Evolutionary conservation across 2,329 filamentous ascomycete species (phyloP).

Genomic region (Pyricularia grisea): DNA sequence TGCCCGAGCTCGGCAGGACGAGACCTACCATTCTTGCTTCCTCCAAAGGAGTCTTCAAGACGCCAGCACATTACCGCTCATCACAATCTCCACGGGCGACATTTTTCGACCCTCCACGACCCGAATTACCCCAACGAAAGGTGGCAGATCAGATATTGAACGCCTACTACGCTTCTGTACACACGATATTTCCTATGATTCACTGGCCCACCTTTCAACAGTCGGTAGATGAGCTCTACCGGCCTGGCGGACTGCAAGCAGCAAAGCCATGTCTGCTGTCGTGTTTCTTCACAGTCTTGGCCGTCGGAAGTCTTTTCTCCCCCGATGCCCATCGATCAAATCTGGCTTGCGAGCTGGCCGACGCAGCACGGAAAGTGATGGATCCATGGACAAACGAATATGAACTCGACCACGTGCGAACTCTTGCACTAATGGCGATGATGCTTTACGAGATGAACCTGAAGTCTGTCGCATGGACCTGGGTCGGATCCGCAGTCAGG

Average conservation of each 20-base stretch:
- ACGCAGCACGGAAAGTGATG: conserved; percentile 58
- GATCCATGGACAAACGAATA: conserved; percentile 78
- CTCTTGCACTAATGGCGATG: conserved; percentile 63
- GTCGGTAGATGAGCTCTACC: conserved; percentile 70
- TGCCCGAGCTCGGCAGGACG: conserved; percentile 63
- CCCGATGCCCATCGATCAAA: conserved; percentile 44
- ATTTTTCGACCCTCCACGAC: conserved; percentile 30
- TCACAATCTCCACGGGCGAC: conserved; percentile 23
- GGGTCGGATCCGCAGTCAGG: conserved; percentile 71
- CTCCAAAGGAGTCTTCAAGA: conserved; percentile 71
- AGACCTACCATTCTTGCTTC: conserved; percentile 64
- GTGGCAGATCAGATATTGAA: conserved; percentile 63
- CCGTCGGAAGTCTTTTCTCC: conserved; percentile 70
- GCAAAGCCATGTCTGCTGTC: conserved; percentile 64
- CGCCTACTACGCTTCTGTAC: conserved; percentile 67
- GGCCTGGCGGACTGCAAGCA: conserved; percentile 47
- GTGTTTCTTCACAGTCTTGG: conserved; percentile 74
- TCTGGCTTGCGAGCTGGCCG: conserved; percentile 55
- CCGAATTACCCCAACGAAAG: conserved; percentile 60
- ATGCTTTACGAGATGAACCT: conserved; percentile 81
- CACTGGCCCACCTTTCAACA: conserved; percentile 80
- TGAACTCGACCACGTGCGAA: conserved; percentile 64
- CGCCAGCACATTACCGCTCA: conserved; percentile 59
- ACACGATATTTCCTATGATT: conserved; percentile 74
- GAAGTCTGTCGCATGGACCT: conserved; percentile 76